Evolutionary conservation across 768 basidiomycete genomes (phyloP), one percentile per base, ranked within the genome.

Genomic region (Cyclocybe aegerita): DNA sequence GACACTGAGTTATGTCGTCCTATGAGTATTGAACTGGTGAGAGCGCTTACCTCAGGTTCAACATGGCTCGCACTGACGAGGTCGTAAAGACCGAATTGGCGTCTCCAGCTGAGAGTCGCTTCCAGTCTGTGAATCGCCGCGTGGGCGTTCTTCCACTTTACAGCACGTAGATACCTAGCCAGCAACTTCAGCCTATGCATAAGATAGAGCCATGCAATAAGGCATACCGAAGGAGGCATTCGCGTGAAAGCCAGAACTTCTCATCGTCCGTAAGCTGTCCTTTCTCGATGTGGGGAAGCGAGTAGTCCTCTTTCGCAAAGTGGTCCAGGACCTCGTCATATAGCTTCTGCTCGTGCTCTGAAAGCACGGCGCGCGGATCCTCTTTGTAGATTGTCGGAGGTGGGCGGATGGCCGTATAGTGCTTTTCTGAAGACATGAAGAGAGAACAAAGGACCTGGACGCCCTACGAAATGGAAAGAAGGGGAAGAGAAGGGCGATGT

Each of bases 161-260:
- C 75, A 2, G 92, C 92, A 38, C 90, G 83, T 34, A 90, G 67
- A 65, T 85, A 93, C 52, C 88, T 85, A 60, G 2, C n/a, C 9
- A 39, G 31, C 16, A 37, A 23, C 31, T 2, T 17, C 30, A 39
- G 34, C 12, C 39, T 15, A 12, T 10, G 14, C 10, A 10, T n/a
- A 10, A 9, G 14, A 44, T 31, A 11, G n/a, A 39, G 33, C 35
- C 2, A 17, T 52, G 31, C 11, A 31, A 39, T 41, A 39, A 35
- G 30, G 54, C 69, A 31, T 53, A 86, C 76, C 90, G 76, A 38
- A 88, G 71, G 36, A 92, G 65, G 65, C 88, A 90, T 55, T 92
- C 90, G 60, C 78, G 77, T 2, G 86, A 86, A 68, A 93, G 71
- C 88, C 89, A 93, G 64, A 88, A 88, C 66, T 81, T 81, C 62